phyloP scores from a whole-genome alignment of 129 eudicot species.

The Helianthus tuberosus region DNA sequence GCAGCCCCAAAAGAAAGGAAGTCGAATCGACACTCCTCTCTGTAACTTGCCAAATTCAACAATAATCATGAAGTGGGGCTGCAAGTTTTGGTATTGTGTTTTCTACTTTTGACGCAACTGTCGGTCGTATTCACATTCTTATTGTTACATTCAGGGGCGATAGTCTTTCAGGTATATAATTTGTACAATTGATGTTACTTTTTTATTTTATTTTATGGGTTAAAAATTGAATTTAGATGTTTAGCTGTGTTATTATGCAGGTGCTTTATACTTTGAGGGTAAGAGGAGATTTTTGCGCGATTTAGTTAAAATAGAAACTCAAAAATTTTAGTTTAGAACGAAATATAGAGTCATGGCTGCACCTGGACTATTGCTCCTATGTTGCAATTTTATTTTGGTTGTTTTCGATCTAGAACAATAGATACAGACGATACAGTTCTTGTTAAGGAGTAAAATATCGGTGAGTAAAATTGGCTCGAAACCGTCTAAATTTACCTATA shows the following conservation, averaged over 20 bases:
- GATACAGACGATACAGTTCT: slow-evolving; percentile 48
- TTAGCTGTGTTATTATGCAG: slow-evolving; percentile 40
- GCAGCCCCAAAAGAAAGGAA: slow-evolving; percentile 10
- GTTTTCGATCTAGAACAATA: slow-evolving; percentile 61
- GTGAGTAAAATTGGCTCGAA: slow-evolving; percentile 44
- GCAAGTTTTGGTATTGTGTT: slow-evolving; percentile 31
- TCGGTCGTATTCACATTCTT: slow-evolving; percentile 35
- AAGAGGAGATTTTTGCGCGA: slow-evolving; percentile 61
- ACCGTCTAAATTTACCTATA: too few species aligned
- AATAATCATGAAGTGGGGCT: slow-evolving; percentile 30
- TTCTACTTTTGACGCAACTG: slow-evolving; percentile 54
- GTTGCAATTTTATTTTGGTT: slow-evolving; percentile 65
- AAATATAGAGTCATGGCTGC: slow-evolving; percentile 53
- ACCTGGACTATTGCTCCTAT: slow-evolving; percentile 51
- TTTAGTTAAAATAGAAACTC: slow-evolving; percentile 44
- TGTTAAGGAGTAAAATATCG: slow-evolving; percentile 47
- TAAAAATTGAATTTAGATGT: background rate
- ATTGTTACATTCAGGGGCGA: slow-evolving; percentile 27
- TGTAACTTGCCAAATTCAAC: too few species aligned
- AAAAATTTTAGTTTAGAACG: slow-evolving; percentile 34
- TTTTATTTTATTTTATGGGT: background rate
- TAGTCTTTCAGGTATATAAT: slow-evolving; percentile 50
- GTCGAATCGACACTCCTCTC: background rate
- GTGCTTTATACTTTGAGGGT: slow-evolving; percentile 31
- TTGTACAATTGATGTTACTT: background rate